These are phyloP conservation scores for Trichaptum fuscoviolaceum DNA, from an alignment of 768 basidiomycete genomes.

Conservation along the genomic window DNA sequence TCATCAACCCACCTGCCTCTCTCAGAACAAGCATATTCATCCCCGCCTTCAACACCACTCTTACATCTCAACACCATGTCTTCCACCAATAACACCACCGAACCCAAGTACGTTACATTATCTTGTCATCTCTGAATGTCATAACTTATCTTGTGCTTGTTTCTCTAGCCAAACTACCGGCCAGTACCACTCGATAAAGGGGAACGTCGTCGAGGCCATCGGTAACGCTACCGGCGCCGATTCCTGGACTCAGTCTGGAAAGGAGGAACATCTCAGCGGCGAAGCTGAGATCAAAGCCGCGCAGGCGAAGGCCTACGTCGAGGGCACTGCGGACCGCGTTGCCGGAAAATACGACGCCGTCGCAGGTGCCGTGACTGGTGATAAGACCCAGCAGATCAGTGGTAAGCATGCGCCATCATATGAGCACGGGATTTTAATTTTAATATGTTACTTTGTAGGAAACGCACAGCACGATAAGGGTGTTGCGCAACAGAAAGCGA, in stretches of 20 bases:
- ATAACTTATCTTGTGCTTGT: neutral
- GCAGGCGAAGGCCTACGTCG: constrained; percentile 44
- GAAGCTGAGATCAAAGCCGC: constrained; percentile 43
- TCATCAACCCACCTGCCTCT: neutral
- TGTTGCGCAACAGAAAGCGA: constrained; percentile 45
- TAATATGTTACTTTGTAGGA: constrained; percentile 28
- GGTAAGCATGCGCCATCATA: constrained; percentile 29
- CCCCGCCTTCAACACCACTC: neutral
- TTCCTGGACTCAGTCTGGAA: constrained; percentile 40
- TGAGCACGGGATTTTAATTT: neutral
- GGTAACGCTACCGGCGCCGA: constrained; percentile 40
- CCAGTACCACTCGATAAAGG: constrained; percentile 35
- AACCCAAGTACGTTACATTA: neutral
- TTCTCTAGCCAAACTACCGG: constrained; percentile 29
- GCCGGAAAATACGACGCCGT: constrained; percentile 49
- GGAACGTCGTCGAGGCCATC: constrained; percentile 30
- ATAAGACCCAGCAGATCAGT: constrained; percentile 42
- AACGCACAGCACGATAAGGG: constrained; percentile 53
- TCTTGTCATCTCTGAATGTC: too few species aligned
- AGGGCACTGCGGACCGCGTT: constrained; percentile 41
- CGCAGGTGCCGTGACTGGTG: constrained; percentile 52
- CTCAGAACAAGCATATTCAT: neutral
- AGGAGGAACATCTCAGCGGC: constrained; percentile 45
- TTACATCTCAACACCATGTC: neutral
- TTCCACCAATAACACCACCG: neutral